Conservation (phyloP, 257 asterid genomes). For the Scutellaria barbata region DNA sequence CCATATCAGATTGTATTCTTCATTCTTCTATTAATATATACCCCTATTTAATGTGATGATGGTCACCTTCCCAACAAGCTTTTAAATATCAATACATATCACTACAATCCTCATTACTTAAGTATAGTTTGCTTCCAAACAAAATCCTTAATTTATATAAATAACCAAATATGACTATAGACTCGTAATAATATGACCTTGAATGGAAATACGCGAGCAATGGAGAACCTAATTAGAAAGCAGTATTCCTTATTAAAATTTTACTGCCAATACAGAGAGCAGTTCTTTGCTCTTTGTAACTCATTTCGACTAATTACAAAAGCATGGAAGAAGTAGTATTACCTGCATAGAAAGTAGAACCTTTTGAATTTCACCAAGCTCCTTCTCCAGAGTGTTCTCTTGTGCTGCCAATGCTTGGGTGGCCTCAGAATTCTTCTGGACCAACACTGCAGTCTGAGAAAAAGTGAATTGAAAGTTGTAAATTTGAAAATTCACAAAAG, state of each 20-base stretch:
- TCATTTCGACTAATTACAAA: constrained; percentile 11
- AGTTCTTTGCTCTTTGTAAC: not conserved
- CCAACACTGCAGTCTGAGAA: constrained; percentile 48
- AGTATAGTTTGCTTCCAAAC: too few relatives aligned
- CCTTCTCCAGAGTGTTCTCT: constrained; percentile 80
- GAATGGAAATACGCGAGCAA: not conserved
- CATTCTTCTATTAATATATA: too few relatives aligned
- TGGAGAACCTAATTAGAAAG: not conserved
- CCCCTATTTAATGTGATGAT: too few relatives aligned
- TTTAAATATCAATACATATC: too few relatives aligned
- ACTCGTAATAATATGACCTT: not conserved
- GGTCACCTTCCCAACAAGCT: too few relatives aligned
- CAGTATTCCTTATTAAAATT: not conserved
- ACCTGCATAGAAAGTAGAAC: constrained; percentile 97
- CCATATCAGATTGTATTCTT: too few relatives aligned
- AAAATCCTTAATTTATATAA: too few relatives aligned
- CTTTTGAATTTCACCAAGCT: constrained; percentile 88
- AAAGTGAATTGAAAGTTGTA: not conserved
- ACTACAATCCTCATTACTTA: too few relatives aligned
- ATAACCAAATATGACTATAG: not conserved
- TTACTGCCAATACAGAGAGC: not conserved
- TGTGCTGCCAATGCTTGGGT: constrained; percentile 80
- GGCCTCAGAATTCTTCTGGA: constrained; percentile 88
- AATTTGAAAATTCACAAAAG: constrained; percentile 9
- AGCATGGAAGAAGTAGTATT: constrained; percentile 13